Evolutionary conservation across 2,329 filamentous ascomycete species (phyloP), one percentile per base, ranked within the genome.

Genomic region (Epichloe gansuensis): DNA sequence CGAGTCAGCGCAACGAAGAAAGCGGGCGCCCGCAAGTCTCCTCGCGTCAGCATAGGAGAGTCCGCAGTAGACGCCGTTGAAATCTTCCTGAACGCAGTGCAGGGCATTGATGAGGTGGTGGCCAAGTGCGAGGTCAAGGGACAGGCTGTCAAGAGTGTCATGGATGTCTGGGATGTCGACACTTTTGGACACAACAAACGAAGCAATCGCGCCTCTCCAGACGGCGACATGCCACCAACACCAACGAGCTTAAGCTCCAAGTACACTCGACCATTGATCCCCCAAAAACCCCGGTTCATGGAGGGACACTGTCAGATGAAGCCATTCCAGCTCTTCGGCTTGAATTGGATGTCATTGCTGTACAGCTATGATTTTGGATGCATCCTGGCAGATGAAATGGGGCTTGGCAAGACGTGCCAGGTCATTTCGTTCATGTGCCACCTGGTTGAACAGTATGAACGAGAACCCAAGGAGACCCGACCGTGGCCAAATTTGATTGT

Each of bases 321-420:
- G 64, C 84, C 93, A 38, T 97, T 96, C 62, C 93, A 98, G 64
- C 71, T 97, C 21, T 89, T 95, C 34, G 93, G 93, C 4, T 77
- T 98, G 49, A 97, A 97, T 64, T 98, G 93, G 93, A 78, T 98
- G 62, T 82, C 84, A 51, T 70, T 97, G 45, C 76, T 98, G 13
- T 95, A 89, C 70, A 76, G 83, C 50, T 82, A 87, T 53, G 76
- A 82, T 31, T 78, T 94, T 49, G 91, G 88, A 45, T 91, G 89
- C 56, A 97, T 98, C 52, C 74, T 98, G 17, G 93, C 93, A 2
- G 93, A 98, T 64, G 93, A 98, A 64, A 98, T 98, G 93, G 93
- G 87, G 49, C 73, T 91, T 41, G 93, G 93, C 45, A 98, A 98
- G 74, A 98, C 93, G 0, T 96, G 89, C 60, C 91, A 98, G 63